phyloP scores from a whole-genome alignment of 2,329 filamentous ascomycete genomes.

The Paramyrothecium sp. region DNA sequence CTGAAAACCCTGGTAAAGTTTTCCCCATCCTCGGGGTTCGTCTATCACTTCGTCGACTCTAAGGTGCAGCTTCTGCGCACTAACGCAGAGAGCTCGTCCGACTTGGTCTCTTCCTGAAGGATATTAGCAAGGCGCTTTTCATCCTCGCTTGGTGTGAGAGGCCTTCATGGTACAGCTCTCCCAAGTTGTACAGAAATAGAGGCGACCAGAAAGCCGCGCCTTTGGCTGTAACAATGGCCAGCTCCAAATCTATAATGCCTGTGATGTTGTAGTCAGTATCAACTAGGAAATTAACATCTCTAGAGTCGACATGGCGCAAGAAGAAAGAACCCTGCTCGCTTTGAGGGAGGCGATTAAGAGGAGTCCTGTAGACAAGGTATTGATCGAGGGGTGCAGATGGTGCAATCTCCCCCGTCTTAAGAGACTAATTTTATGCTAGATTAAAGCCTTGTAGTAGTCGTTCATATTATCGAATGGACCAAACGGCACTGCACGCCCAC shows the following conservation, averaged over 20 bases:
- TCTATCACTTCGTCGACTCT: constrained; percentile 5
- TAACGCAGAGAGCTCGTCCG: constrained; percentile 4
- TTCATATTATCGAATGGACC: constrained; percentile 4
- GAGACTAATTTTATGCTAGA: constrained; percentile 6
- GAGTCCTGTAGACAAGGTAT: constrained; percentile 11
- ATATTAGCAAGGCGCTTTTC: constrained; percentile 7
- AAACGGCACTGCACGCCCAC: constrained; percentile 5
- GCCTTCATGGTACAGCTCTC: constrained; percentile 6
- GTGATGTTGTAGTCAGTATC: constrained; percentile 5
- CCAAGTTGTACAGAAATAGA: constrained; percentile 6
- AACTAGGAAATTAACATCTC: constrained; percentile 10
- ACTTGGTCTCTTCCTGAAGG: constrained; percentile 6
- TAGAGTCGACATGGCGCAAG: constrained; percentile 10
- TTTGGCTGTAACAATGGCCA: constrained; percentile 5
- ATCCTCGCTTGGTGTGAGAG: constrained; percentile 6
- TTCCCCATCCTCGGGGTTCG: constrained; percentile 5
- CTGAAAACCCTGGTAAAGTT: constrained; percentile 7
- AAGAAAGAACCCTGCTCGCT: constrained; percentile 9
- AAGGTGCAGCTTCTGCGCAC: constrained; percentile 7
- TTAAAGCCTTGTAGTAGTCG: constrained; percentile 5
- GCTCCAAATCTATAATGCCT: constrained; percentile 7
- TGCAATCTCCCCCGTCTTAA: constrained; percentile 11
- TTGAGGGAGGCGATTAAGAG: constrained; percentile 9
- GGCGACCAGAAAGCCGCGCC: constrained; percentile 5
- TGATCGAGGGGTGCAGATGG: constrained; percentile 9